A percentile compares a stretch with the other conserved stretches of the same genome.
Conservation (phyloP, 345 rosid species). For the Euphorbia tirucalli region DNA sequence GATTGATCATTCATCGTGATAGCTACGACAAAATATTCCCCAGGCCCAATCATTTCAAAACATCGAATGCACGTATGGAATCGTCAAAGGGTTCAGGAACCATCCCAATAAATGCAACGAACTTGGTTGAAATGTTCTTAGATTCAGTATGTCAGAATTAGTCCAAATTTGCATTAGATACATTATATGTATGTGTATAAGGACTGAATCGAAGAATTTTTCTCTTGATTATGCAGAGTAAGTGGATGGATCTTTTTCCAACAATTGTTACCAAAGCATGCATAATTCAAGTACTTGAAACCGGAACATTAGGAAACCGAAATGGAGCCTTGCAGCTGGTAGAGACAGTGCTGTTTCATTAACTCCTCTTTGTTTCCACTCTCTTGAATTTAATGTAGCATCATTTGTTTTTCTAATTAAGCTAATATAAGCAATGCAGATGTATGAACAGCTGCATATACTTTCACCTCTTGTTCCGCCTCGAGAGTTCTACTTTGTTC, state of each 20-base stretch:
- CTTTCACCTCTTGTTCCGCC: conserved; percentile 70
- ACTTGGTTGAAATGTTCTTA: conserved; percentile 44
- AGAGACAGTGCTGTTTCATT: not conserved
- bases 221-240: conserved; percentile 36
- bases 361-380: not conserved
- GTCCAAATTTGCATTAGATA: not conserved
- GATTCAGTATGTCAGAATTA: conserved; percentile 44
- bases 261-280: conserved; percentile 57
- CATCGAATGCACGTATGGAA: conserved; percentile 44
- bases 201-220: not conserved
- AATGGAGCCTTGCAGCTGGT: conserved; percentile 60
- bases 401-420: not conserved
- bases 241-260: conserved; percentile 62
- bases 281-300: conserved; percentile 38
- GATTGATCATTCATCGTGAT: conserved; percentile 33
- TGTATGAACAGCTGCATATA: conserved; percentile 57
- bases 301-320: conserved; percentile 28
- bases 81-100: conserved; percentile 52
- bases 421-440: conserved; percentile 32
- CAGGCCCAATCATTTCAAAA: conserved; percentile 27
- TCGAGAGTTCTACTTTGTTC: conserved; percentile 59
- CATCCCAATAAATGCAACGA: conserved; percentile 39
- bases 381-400: not conserved
- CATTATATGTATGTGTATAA: too few relatives aligned
- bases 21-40: conserved; percentile 42